phyloP scores from a whole-genome alignment of 768 basidiomycete genomes.

The Termitomyces sp. region DNA sequence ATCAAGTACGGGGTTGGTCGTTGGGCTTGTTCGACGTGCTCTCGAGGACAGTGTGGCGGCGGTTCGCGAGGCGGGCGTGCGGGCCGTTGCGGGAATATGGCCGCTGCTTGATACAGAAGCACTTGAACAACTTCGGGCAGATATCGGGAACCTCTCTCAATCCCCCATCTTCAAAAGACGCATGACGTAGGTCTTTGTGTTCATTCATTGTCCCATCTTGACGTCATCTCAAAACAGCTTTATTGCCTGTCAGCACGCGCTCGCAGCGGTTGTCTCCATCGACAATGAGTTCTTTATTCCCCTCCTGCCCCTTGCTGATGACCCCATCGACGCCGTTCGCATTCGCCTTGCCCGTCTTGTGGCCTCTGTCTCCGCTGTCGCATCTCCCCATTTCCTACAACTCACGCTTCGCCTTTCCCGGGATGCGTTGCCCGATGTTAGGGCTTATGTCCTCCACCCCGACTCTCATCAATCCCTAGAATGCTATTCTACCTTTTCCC shows the following conservation, averaged over 20 bases:
- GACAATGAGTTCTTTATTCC: conserved; percentile 51
- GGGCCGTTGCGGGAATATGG: conserved; percentile 40
- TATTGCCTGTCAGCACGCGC: conserved; percentile 67
- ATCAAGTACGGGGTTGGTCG: conserved; percentile 38
- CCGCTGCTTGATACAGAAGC: conserved; percentile 13
- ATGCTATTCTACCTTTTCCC: conserved; percentile 32
- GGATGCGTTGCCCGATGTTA: conserved; percentile 61
- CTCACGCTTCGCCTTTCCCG: conserved; percentile 45
- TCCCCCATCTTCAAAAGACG: conserved; percentile 54
- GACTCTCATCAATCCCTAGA: conserved; percentile 5
- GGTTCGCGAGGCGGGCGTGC: conserved; percentile 72
- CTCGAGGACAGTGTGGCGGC: conserved; percentile 80
- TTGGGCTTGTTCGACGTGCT: conserved; percentile 53
- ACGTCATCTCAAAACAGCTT: conserved; percentile 44
- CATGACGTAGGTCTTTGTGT: conserved; percentile 57
- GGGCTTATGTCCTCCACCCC: conserved; percentile 48
- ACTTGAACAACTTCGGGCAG: conserved; percentile 33
- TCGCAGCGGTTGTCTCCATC: conserved; percentile 39
- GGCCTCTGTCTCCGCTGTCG: conserved; percentile 22
- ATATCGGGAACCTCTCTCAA: conserved; percentile 41
- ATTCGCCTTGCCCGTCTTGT: conserved; percentile 81
- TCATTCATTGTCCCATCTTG: conserved; percentile 2
- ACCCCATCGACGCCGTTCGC: conserved; percentile 78
- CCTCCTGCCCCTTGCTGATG: conserved; percentile 55
- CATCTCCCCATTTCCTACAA: conserved; percentile 32